Evolutionary conservation across 768 basidiomycete species (phyloP).

Genomic region (Lactifluus piperatus): DNA sequence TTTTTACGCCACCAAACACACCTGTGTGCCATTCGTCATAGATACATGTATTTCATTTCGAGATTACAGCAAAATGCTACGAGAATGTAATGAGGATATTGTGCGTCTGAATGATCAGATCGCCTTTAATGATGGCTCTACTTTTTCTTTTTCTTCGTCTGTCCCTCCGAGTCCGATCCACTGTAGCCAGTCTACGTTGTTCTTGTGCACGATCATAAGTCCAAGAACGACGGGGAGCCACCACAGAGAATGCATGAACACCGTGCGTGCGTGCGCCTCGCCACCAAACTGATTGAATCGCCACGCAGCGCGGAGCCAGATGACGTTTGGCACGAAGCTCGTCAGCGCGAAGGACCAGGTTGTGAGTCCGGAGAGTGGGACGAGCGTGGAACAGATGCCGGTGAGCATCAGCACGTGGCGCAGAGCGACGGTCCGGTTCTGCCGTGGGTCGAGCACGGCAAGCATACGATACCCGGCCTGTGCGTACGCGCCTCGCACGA

Average conservation of each 20-base stretch:
- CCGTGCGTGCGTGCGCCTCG: conserved; percentile 66
- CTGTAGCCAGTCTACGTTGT: conserved; percentile 66
- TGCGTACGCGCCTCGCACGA: conserved; percentile 82
- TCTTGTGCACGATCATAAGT: conserved; percentile 93
- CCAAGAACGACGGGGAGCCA: conserved; percentile 84
- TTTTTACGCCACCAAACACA: no score
- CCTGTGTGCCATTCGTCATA: background rate
- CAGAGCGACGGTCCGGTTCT: conserved; percentile 80
- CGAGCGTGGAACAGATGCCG: conserved; percentile 68
- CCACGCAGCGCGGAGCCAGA: conserved; percentile 63
- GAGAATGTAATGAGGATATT: background rate
- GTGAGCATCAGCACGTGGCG: conserved; percentile 72
- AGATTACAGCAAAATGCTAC: no score
- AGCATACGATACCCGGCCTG: conserved; percentile 94
- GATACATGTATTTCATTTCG: background rate
- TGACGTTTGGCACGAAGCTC: conserved; percentile 61
- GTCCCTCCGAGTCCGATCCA: conserved; percentile 40
- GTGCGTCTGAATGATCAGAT: background rate
- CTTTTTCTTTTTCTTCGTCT: conserved; percentile 2
- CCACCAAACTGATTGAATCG: conserved; percentile 63
- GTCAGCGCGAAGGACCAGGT: conserved; percentile 83
- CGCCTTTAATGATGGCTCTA: background rate
- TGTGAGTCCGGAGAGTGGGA: conserved; percentile 89
- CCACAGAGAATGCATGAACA: conserved; percentile 82
- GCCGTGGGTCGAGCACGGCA: conserved; percentile 61